These are phyloP conservation scores for Dictyophora rubrovolvata DNA, from an alignment of 768 basidiomycete species.

Conservation along the genomic window DNA sequence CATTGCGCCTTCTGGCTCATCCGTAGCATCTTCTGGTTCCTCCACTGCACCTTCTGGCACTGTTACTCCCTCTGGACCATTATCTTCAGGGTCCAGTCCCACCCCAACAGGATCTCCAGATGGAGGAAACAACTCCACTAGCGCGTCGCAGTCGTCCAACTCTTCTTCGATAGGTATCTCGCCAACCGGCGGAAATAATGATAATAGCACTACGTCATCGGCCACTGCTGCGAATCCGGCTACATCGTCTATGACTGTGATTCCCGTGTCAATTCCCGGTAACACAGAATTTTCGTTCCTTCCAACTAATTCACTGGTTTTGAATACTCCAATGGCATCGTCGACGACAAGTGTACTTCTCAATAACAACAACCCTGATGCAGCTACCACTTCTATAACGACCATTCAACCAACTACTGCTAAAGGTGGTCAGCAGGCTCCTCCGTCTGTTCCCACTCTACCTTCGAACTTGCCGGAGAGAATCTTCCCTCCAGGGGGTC, in stretches of 20 bases:
- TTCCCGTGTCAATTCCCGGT: conserved; percentile 6
- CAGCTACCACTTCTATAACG: conserved; percentile 14
- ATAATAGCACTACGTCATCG: background rate
- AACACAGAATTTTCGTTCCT: conserved; percentile 27
- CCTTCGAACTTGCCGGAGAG: conserved; percentile 51
- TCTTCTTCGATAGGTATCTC: background rate
- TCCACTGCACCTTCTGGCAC: background rate
- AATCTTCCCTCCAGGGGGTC: conserved; percentile 37
- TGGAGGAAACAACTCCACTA: background rate
- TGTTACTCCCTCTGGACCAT: background rate
- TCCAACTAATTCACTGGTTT: conserved; percentile 22
- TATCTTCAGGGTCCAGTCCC: too few relatives aligned
- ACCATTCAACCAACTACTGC: conserved; percentile 18
- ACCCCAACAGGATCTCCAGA: background rate
- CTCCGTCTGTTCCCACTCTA: conserved; percentile 28
- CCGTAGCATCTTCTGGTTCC: background rate
- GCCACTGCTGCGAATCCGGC: conserved; percentile 11
- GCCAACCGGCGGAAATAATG: background rate
- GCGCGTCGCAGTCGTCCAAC: background rate
- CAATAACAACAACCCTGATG: conserved; percentile 29
- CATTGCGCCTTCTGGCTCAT: conserved; percentile 4
- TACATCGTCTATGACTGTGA: conserved; percentile 12
- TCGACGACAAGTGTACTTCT: conserved; percentile 14
- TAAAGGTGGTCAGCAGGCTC: conserved; percentile 14
- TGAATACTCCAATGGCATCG: conserved; percentile 14